These are phyloP conservation scores for Quercus ilex DNA, from an alignment of 306 rosid genomes.

Conservation along the genomic window DNA sequence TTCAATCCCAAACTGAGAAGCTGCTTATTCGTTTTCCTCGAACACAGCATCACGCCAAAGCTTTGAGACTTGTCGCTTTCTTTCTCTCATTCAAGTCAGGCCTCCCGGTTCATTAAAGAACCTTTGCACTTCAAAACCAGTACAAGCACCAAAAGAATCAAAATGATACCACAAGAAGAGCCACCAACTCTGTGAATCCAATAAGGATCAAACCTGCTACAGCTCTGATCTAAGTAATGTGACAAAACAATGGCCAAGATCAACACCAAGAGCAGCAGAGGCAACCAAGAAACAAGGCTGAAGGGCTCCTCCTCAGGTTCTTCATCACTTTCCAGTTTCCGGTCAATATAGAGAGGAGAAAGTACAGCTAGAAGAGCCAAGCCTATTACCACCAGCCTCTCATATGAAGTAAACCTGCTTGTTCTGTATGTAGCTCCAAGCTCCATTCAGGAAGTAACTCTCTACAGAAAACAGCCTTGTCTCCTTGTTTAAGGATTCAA, in stretches of 20 bases:
- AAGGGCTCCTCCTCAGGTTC: slow-evolving; percentile 50
- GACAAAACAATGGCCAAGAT: slow-evolving; percentile 49
- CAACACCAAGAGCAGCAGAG: slow-evolving; percentile 58
- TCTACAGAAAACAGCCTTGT: too few species aligned
- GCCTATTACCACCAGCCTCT: slow-evolving; percentile 51
- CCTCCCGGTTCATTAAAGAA: slow-evolving; percentile 35
- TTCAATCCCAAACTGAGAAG: background rate
- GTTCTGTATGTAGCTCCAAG: slow-evolving; percentile 37
- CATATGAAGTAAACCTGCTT: slow-evolving; percentile 54
- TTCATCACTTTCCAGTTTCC: slow-evolving; percentile 37
- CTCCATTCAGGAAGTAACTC: slow-evolving; percentile 45
- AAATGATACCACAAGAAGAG: slow-evolving; percentile 70
- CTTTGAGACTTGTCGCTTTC: background rate
- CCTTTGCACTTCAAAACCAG: slow-evolving; percentile 73
- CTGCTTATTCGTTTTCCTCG: background rate
- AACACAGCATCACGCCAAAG: background rate
- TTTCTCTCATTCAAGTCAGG: slow-evolving; percentile 16
- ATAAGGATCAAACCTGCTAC: slow-evolving; percentile 60
- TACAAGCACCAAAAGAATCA: slow-evolving; percentile 62
- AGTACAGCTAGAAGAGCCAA: slow-evolving; percentile 67
- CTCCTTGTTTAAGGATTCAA: background rate
- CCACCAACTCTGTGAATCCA: slow-evolving; percentile 93
- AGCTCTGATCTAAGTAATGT: slow-evolving; percentile 47
- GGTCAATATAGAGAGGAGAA: slow-evolving; percentile 78
- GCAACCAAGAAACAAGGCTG: slow-evolving; percentile 42